Evolutionary conservation across 2,329 filamentous ascomycete genomes (phyloP).

Genomic region (Alternaria arborescens): DNA sequence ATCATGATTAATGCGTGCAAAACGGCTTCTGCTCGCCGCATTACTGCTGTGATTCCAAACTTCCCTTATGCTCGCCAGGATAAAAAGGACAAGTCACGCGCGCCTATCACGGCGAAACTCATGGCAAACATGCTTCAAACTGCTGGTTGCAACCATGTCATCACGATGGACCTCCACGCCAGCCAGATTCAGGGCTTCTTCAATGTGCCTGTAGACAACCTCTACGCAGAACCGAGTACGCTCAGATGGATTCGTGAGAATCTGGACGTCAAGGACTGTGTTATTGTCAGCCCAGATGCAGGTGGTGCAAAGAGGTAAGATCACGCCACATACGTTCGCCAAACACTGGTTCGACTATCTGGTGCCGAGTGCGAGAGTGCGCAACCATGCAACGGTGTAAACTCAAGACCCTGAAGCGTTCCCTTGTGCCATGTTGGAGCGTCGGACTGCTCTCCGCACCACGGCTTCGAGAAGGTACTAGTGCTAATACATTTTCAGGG

Average conservation of each 20-base stretch:
- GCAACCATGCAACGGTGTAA: slow-evolving; percentile 1
- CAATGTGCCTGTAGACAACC: slow-evolving; percentile 80
- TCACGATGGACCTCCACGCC: slow-evolving; percentile 95
- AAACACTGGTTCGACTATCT: not conserved
- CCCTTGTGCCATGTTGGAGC: slow-evolving; percentile 1
- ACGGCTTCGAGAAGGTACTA: slow-evolving; percentile 1
- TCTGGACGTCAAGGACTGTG: slow-evolving; percentile 79
- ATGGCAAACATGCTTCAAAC: slow-evolving; percentile 98
- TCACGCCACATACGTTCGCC: not conserved
- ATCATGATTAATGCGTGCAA: slow-evolving; percentile 98
- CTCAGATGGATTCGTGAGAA: slow-evolving; percentile 92
- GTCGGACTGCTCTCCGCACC: slow-evolving; percentile 5
- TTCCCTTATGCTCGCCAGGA: slow-evolving; percentile 97
- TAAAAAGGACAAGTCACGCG: slow-evolving; percentile 95
- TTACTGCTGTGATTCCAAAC: slow-evolving; percentile 94
- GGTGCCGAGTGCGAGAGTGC: not conserved
- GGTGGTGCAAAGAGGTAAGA: slow-evolving; percentile 86
- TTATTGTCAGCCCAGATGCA: slow-evolving; percentile 94
- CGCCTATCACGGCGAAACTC: slow-evolving; percentile 94
- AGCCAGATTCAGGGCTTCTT: slow-evolving; percentile 97
- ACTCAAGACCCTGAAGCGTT: not conserved
- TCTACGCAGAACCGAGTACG: slow-evolving; percentile 93
- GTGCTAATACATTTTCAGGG: slow-evolving; percentile 58
- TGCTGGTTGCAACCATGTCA: slow-evolving; percentile 90
- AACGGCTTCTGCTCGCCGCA: slow-evolving; percentile 83